Percentiles rank a stretch among this genome's conserved stretches.
Evolutionary conservation across 2,329 filamentous ascomycete genomes (phyloP).

Genomic region (Trichophyton simii): DNA sequence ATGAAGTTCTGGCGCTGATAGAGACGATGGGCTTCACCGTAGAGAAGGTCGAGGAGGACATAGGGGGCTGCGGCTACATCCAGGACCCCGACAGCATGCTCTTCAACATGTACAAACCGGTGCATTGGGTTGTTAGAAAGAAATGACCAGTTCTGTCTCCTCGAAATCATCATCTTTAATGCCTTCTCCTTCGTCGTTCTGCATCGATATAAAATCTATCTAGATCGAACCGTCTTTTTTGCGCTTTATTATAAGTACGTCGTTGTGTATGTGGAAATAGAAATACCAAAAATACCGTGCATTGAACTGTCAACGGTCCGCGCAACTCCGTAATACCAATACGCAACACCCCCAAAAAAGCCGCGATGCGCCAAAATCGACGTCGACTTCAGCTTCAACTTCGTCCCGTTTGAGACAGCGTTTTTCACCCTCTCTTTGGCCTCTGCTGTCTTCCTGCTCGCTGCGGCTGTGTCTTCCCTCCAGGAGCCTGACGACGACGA

Average conservation of each 20-base stretch:
- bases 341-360: background rate
- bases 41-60: conserved; percentile 46
- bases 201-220: too few relatives aligned
- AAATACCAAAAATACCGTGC: background rate
- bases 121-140: conserved; percentile 78
- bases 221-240: background rate
- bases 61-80: conserved; percentile 60
- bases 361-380: background rate
- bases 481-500: background rate
- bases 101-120: conserved; percentile 65
- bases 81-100: conserved; percentile 77
- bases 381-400: conserved; percentile 1
- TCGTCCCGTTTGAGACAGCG: background rate
- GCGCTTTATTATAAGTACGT: too few relatives aligned
- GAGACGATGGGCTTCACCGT: conserved; percentile 64
- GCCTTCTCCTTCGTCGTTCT: background rate
- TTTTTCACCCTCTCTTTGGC: background rate
- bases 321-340: background rate
- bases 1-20: conserved; percentile 71
- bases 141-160: background rate
- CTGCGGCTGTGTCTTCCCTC: background rate
- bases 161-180: background rate
- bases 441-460: background rate
- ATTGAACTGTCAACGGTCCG: background rate
- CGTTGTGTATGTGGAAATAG: background rate